Conservation (phyloP, 2,329 filamentous ascomycete species). For the Hymenoscyphus fructigenus region DNA sequence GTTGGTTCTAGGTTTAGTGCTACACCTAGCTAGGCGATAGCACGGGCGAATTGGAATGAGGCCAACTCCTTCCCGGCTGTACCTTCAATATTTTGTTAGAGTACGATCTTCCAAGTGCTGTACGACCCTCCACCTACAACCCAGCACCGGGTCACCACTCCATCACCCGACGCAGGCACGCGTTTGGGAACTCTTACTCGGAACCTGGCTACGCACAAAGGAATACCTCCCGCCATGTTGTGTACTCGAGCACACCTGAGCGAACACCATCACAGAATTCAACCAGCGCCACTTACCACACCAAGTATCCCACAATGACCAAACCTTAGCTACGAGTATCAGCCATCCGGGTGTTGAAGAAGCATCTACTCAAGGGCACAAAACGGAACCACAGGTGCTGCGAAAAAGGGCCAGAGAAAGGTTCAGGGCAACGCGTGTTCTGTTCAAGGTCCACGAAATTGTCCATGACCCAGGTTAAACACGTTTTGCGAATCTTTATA, state of each 20-base stretch:
- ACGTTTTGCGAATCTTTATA: not conserved
- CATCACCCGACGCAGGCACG: not conserved
- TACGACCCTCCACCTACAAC: not conserved
- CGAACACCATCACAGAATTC: not conserved
- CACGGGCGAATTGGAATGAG: not conserved
- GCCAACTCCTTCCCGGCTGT: not conserved
- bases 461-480: no score
- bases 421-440: not conserved
- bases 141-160: not conserved
- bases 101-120: not conserved
- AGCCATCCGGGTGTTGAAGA: not conserved
- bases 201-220: not conserved
- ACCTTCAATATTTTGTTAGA: not conserved
- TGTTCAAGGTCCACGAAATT: no score
- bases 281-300: not conserved
- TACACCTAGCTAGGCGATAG: not conserved
- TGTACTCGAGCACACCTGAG: not conserved
- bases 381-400: not conserved
- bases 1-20: conserved; percentile 2
- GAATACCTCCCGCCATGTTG: not conserved
- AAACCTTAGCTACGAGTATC: not conserved
- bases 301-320: not conserved
- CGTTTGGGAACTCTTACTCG: not conserved
- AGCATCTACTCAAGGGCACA: not conserved
- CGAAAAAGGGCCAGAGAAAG: not conserved